A percentile compares a stretch with the other conserved stretches of the same genome.
phyloP scores from a whole-genome alignment of 1,284 basidiomycete species.

The Thecaphora thlaspeos region DNA sequence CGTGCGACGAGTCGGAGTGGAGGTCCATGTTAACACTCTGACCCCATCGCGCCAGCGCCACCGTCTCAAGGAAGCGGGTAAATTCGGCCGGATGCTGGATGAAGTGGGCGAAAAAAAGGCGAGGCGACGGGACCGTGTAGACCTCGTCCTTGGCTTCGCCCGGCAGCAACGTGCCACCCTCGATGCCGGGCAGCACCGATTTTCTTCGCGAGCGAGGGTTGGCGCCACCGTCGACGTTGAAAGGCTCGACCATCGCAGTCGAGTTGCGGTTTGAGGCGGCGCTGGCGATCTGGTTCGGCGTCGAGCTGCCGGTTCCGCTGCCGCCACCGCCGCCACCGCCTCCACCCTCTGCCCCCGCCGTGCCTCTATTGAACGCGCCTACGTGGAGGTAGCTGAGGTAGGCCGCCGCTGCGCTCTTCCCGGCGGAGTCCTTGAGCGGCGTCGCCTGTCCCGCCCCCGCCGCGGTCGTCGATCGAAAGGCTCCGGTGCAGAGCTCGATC shows the following conservation, averaged over 20 bases:
- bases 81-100: constrained; percentile 84
- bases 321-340: background rate
- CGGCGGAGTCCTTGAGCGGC: constrained; percentile 1
- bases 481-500: constrained; percentile 84
- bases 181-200: constrained; percentile 5
- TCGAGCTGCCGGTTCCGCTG: constrained; percentile 3
- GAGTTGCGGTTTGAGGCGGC: constrained; percentile 14
- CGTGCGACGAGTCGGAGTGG: constrained; percentile 2
- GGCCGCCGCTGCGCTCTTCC: constrained; percentile 25
- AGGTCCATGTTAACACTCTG: constrained; percentile 66
- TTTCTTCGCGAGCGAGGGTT: constrained; percentile 6
- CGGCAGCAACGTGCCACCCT: constrained; percentile 1
- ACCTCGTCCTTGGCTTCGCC: constrained; percentile 13
- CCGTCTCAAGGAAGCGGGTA: constrained; percentile 81
- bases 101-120: constrained; percentile 89
- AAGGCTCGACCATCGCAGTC: constrained; percentile 18
- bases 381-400: constrained; percentile 42
- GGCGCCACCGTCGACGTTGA: constrained; percentile 4
- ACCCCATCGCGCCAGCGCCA: constrained; percentile 77
- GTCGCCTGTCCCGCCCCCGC: background rate
- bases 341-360: constrained; percentile 3
- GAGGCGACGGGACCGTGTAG: constrained; percentile 72
- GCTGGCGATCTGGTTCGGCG: background rate
- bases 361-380: constrained; percentile 20
- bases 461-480: constrained; percentile 19